Conservation (phyloP, 2,329 filamentous ascomycete species). For the Aspergillus ibericus region DNA sequence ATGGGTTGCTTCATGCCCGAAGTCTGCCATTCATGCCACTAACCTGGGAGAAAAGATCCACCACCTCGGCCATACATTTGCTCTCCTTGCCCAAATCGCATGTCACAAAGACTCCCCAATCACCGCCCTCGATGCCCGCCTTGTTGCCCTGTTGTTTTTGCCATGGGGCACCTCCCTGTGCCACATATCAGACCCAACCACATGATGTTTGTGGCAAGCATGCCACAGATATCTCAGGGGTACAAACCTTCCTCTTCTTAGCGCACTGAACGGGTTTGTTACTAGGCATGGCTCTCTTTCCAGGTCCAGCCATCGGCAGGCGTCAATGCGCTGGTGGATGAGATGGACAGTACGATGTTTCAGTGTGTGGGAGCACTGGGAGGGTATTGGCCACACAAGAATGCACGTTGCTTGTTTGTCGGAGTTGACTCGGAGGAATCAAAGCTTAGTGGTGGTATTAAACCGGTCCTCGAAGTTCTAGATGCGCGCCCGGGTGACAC, state of each 20-base stretch:
- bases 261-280: constrained; percentile 23
- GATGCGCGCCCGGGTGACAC: not conserved
- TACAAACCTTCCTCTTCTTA: constrained; percentile 37
- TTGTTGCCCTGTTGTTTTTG: constrained; percentile 27
- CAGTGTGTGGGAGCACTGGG: not conserved
- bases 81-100: constrained; percentile 62
- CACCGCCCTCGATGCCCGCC: constrained; percentile 47
- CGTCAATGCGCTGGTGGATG: not conserved
- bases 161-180: constrained; percentile 33
- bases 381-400: not conserved
- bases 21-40: constrained; percentile 16
- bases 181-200: constrained; percentile 6
- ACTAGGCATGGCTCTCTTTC: constrained; percentile 35
- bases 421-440: not conserved
- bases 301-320: constrained; percentile 26
- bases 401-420: not conserved
- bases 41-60: constrained; percentile 59
- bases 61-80: constrained; percentile 59
- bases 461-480: not conserved
- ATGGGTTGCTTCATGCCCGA: not conserved
- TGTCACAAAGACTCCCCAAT: constrained; percentile 63
- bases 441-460: not conserved
- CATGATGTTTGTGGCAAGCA: not conserved
- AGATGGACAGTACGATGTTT: not conserved
- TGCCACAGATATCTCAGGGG: not conserved